Evolutionary conservation across 108 stramenopile species (phyloP).

Genomic region (Cyclostephanos tholiformis): DNA sequence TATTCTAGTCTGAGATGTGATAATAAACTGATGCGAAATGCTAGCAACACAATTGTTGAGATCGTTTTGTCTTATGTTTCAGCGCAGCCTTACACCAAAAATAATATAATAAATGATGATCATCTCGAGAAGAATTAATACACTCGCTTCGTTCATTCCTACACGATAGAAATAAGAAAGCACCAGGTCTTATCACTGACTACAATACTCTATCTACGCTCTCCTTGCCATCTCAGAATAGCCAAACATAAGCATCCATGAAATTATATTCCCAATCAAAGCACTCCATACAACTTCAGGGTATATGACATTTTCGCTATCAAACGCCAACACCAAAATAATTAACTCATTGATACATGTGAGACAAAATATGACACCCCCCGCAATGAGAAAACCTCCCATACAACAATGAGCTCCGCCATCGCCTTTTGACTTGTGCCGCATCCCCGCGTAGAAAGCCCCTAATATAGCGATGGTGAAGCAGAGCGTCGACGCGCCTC

Average conservation of each 20-base stretch:
- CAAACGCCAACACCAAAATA: conserved; percentile 35
- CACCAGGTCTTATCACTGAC: not conserved
- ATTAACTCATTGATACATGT: conserved; percentile 25
- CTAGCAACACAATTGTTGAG: no score
- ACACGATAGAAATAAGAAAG: not conserved
- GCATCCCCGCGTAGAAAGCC: conserved; percentile 29
- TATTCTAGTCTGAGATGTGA: not conserved
- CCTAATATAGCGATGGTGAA: conserved; percentile 24
- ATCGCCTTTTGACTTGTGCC: conserved; percentile 11
- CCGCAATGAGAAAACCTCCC: conserved; percentile 23
- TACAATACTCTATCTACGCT: not conserved
- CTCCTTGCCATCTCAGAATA: conserved; percentile 15
- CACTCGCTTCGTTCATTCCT: not conserved
- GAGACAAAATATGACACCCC: conserved; percentile 22
- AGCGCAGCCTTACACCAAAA: no score
- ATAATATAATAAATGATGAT: no score
- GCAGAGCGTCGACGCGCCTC: conserved; percentile 3
- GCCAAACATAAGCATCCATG: conserved; percentile 18
- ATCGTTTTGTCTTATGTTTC: no score
- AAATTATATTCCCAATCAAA: conserved; percentile 4
- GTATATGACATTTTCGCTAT: conserved; percentile 24
- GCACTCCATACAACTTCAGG: conserved; percentile 11
- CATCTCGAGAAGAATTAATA: not conserved
- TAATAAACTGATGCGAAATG: not conserved
- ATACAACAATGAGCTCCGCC: conserved; percentile 15